A percentile compares a stretch with the other conserved stretches of the same genome.
These are phyloP conservation scores for Suhomyces ambrosiae DNA, from an alignment of 1,139 yeast genomes.

Conservation along the genomic window DNA sequence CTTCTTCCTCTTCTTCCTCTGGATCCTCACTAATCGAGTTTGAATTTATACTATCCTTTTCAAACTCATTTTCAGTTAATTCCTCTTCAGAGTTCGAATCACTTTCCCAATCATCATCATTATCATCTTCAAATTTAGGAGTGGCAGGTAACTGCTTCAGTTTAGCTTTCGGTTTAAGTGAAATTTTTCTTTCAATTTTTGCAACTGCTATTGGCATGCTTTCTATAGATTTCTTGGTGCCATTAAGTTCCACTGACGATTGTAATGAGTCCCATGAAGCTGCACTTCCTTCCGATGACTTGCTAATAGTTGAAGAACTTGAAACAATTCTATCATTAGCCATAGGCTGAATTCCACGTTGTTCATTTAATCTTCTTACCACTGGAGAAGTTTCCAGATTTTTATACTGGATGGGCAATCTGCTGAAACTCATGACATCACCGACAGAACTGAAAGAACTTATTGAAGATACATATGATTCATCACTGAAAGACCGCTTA, in stretches of 20 bases:
- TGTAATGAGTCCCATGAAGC: slow-evolving; percentile 42
- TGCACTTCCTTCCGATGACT: slow-evolving; percentile 14
- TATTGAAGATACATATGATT: slow-evolving; percentile 41
- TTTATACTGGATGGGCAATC: slow-evolving; percentile 9
- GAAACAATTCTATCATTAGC: slow-evolving; percentile 2
- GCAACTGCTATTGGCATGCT: neutral
- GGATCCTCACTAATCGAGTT: neutral
- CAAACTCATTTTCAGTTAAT: neutral
- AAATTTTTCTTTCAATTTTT: neutral
- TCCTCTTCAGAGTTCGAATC: slow-evolving; percentile 1
- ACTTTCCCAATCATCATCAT: slow-evolving; percentile 11
- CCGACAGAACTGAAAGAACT: slow-evolving; percentile 43
- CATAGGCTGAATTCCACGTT: slow-evolving; percentile 2
- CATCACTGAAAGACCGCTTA: slow-evolving; percentile 42
- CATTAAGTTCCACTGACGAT: slow-evolving; percentile 26
- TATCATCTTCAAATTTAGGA: slow-evolving; percentile 5
- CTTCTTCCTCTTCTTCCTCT: neutral
- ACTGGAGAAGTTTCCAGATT: slow-evolving; percentile 5
- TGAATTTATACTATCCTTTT: neutral
- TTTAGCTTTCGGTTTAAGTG: slow-evolving; percentile 4
- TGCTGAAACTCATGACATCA: slow-evolving; percentile 29
- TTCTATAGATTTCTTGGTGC: slow-evolving; percentile 22
- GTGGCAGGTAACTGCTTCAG: slow-evolving; percentile 9
- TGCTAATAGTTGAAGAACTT: slow-evolving; percentile 12
- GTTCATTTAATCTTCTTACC: slow-evolving; percentile 4